Evolutionary conservation across 768 basidiomycete species (phyloP), one percentile per base, ranked within the genome.

Genomic region (Suillus cothurnatus): DNA sequence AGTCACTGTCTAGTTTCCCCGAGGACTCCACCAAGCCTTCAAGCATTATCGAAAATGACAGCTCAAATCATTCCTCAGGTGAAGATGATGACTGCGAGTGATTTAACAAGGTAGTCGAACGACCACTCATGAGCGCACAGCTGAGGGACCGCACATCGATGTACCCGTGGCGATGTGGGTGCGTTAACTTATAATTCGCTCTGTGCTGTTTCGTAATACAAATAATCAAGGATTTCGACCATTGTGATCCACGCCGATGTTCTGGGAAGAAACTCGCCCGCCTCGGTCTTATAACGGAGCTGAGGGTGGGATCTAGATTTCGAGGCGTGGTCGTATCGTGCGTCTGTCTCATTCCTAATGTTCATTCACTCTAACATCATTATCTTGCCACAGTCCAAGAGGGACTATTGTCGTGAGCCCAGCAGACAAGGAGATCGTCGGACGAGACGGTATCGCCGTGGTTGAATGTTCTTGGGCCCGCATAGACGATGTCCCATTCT

Each of bases 401-500:
- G 97, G 89, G 0, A 91, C 83, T 34, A 83, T 86, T 69, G 80
- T 91, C 28, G 84, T 98, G 26, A 92, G 88, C 55, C 95, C 94
- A 1, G 84, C 89, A 1, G 97, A 99, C 72, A 85, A 87, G n/a
- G 88, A 90, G 6, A 86, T 96, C 64, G 81, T 99, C 11, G 79
- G 85, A 0, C 81, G 83, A 53, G 80, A 81, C 39, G 97, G 97
- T 0, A 78, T 98, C 6, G 97, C 97, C 1, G 97, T 99, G n/a
- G 94, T 99, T 2, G 97, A 99, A 74, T 99, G 97, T 75, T 97
- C 94, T 4, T 99, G 97, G 97, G 97, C 97, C 1, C 86, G 95
- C 26, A 78, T 99, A 9, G 94, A 94, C 55, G 97, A 99, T 64
- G 90, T 99, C 9, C 97, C 97, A 1, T 99, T 97, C 73, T 81